Percentiles rank a stretch among this genome's conserved stretches.
phyloP scores from a whole-genome alignment of 139 green algal species.

The Gonium pectorale region DNA sequence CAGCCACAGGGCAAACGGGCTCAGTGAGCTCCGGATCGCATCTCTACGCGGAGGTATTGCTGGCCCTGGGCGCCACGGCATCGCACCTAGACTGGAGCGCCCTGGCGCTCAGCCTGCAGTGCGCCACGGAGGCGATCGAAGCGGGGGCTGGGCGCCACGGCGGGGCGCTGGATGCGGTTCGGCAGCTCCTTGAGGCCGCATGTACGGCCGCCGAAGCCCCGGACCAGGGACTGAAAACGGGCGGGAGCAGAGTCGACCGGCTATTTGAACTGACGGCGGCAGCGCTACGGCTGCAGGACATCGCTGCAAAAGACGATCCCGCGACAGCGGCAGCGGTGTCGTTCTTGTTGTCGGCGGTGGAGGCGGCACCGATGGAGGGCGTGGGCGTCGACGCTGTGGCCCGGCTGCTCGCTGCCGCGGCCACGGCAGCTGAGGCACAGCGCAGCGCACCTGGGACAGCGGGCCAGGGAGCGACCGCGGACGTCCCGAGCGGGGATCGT shows the following conservation, averaged over 20 bases:
- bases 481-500: not conserved
- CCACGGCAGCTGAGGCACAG: not conserved
- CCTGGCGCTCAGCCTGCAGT: constrained; percentile 20
- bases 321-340: not conserved
- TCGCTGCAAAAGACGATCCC: not conserved
- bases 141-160: not conserved
- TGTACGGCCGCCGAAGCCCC: not conserved
- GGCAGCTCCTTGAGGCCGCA: not conserved
- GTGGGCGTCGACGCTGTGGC: not conserved
- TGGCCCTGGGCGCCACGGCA: not conserved
- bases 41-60: not conserved
- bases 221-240: not conserved
- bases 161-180: not conserved
- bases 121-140: not conserved
- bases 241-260: not conserved
- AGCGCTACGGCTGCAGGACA: not conserved
- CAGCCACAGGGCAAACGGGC: not conserved
- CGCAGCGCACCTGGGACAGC: not conserved
- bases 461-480: not conserved
- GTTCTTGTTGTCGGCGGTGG: constrained; percentile 2
- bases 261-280: constrained; percentile 9
- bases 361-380: not conserved
- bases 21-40: not conserved
- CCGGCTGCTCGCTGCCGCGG: not conserved
- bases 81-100: not conserved